Base-by-base conservation (phyloP, 2,329 filamentous ascomycete species). In the Sordariomycetes sp. region DNA sequence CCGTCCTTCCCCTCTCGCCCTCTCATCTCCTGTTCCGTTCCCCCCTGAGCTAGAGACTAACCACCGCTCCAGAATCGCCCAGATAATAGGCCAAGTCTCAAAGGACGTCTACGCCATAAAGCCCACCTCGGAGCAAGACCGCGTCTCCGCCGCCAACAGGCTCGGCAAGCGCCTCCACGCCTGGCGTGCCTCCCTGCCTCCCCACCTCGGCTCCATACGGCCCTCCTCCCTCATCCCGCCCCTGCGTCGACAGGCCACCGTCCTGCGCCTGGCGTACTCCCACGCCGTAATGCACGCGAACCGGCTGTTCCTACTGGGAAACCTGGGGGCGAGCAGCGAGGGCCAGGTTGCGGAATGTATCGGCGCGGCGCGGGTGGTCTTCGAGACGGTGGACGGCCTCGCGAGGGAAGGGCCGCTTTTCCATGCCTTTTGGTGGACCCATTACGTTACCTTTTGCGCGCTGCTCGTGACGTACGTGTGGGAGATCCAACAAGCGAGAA, bases 201-300 rank as follows among this genome's bases (percentile, higher is more conserved):
- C 73, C 0, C 69, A 76, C 3, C 67, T 78, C 0, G 70, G 72
- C 2, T 69, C 69, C 0, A 67, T 78, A 13, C 68, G 69, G 2
- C 74, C 75, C 0, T 73, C 70, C 0, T 76, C 71, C 58, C 64
- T 78, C 1, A 74, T 78, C 12, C 70, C 72, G 0, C 71, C 68
- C 4, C 76, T 77, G 45, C 68, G 66, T 36, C 71, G 70, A 3
- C 79, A 82, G 60, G 74, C 78, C 2, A 76, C 71, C 0, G 78
- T 80, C 1, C 65, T 83, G 10, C 76, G 75, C 45, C 67, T 83
- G 0, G 78, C 78, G 0, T 75, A 81, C 60, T 74, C 72, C 4
- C 80, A 83, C 56, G 77, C 79, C 2, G 69, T 78, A 10, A 79
- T 84, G 63, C 72, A 82, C 20, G 74, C 77, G 7, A 80, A 78